phyloP scores from a whole-genome alignment of 805 yeast species.

The Wickerhamiella cacticola region DNA sequence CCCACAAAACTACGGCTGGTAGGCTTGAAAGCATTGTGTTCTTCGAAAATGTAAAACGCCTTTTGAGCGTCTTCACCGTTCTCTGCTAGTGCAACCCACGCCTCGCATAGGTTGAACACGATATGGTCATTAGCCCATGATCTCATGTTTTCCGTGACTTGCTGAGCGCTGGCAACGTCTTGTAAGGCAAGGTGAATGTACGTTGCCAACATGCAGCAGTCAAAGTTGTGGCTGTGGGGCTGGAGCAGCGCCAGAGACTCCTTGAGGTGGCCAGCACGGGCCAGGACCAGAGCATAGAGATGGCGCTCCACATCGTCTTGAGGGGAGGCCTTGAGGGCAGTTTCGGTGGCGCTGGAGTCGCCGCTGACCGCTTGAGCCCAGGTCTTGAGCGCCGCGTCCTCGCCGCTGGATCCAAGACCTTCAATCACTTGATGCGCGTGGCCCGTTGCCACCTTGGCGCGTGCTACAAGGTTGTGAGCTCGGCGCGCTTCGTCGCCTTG shows the following conservation, averaged over 20 bases:
- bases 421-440: conserved; percentile 25
- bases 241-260: conserved; percentile 34
- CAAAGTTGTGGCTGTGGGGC: conserved; percentile 32
- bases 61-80: conserved; percentile 31
- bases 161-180: conserved; percentile 36
- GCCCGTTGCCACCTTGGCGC: conserved; percentile 32
- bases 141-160: conserved; percentile 36
- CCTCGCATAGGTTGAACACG: conserved; percentile 64
- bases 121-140: conserved; percentile 57
- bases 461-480: conserved; percentile 28
- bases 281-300: conserved; percentile 34
- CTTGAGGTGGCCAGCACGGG: conserved; percentile 33
- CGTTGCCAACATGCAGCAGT: conserved; percentile 29
- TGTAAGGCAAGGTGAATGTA: conserved; percentile 33
- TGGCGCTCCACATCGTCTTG: conserved; percentile 28
- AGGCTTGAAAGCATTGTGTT: conserved; percentile 32
- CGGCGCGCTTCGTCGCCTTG: conserved; percentile 20
- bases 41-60: conserved; percentile 48
- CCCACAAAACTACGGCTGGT: conserved; percentile 48
- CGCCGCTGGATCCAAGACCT: conserved; percentile 23
- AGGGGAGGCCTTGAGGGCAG: conserved; percentile 18
- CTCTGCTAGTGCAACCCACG: conserved; percentile 46
- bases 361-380: conserved; percentile 23
- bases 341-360: conserved; percentile 20
- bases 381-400: conserved; percentile 20